Evolutionary conservation across 2,329 filamentous ascomycete genomes (phyloP), one percentile per base, ranked within the genome.

Genomic region (Fusarium oligoseptatum): DNA sequence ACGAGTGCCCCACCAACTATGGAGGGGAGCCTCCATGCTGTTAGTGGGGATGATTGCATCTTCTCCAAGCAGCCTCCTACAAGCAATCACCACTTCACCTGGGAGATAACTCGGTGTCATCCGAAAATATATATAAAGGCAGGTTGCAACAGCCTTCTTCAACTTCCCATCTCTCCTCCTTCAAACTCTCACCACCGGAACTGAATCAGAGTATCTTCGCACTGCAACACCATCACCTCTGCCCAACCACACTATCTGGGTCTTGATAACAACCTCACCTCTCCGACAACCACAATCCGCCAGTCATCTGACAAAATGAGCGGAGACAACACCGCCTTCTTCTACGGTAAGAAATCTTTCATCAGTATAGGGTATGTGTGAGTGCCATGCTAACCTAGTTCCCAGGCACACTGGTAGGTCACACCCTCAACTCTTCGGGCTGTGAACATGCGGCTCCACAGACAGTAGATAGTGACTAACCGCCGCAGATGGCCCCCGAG

Each of bases 401-500:
- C 11, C 20, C 10, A 76, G 83, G 83, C 67, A 84, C 83, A 34
- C 73, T 85, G 79, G 83, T 84, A 78, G 45, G 74, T 50, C 10
- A 17, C 37, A 43, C 20, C 36, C 10, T 9, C 48, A 52, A n/a
- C 43, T 36, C 41, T 9, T 36, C 17, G 24, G 17, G 32, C 17
- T n/a, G 17, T 17, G 6, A 14, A 60, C 2, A 6, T 41, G 3
- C 27, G 36, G 15, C 32, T 32, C 22, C 4, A 17, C 29, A 39
- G 11, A 11, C 39, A 29, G 5, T 11, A 10, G 1, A 50, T 22
- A n/a, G 70, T 80, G 64, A 81, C 81, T 69, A 79, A 70, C 62
- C 32, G 9, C 20, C 39, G 8, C 56, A 86, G 85, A 98, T 98
- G 95, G 93, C 92, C n/a, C 91, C 93, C 0, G 90, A 93, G 79